Percentiles rank a stretch among this genome's conserved stretches.
Conservation (phyloP, 306 rosid genomes). For the Quercus gilva region DNA sequence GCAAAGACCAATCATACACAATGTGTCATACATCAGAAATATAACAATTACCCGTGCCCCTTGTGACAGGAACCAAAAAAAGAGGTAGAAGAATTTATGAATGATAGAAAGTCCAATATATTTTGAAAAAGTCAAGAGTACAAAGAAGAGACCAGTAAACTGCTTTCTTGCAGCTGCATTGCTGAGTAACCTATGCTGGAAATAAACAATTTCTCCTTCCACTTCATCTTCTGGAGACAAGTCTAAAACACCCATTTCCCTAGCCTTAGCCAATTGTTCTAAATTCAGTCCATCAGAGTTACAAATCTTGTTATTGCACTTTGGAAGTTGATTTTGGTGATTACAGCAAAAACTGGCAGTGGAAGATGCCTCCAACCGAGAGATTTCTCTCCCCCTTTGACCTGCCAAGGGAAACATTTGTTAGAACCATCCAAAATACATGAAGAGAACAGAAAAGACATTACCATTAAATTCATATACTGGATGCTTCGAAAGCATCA, state of each 20-base stretch:
- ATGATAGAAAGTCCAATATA: conserved; percentile 2
- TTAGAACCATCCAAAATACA: conserved; percentile 28
- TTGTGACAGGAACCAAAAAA: background rate
- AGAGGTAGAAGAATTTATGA: background rate
- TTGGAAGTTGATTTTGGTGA: conserved; percentile 41
- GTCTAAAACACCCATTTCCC: conserved; percentile 41
- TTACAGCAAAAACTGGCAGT: conserved; percentile 47
- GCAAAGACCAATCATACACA: conserved; percentile 19
- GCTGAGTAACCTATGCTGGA: conserved; percentile 65
- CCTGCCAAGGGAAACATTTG: conserved; percentile 43
- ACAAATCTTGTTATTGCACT: conserved; percentile 29
- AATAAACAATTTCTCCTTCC: conserved; percentile 83
- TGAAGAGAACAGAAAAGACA: conserved; percentile 18
- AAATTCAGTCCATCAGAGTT: conserved; percentile 37
- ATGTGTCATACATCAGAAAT: background rate
- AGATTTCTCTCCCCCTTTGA: conserved; percentile 34
- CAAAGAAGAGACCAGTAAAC: conserved; percentile 50
- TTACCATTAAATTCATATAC: conserved; percentile 36
- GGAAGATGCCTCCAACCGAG: conserved; percentile 40
- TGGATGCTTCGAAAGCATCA: conserved; percentile 33
- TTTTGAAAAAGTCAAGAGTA: conserved; percentile 11
- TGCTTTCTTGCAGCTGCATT: conserved; percentile 58
- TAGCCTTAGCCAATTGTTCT: conserved; percentile 48
- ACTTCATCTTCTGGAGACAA: conserved; percentile 75
- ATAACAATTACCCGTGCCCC: background rate